Conservation (phyloP, 2,329 filamentous ascomycete genomes). For the Nannizziopsis barbatae region DNA sequence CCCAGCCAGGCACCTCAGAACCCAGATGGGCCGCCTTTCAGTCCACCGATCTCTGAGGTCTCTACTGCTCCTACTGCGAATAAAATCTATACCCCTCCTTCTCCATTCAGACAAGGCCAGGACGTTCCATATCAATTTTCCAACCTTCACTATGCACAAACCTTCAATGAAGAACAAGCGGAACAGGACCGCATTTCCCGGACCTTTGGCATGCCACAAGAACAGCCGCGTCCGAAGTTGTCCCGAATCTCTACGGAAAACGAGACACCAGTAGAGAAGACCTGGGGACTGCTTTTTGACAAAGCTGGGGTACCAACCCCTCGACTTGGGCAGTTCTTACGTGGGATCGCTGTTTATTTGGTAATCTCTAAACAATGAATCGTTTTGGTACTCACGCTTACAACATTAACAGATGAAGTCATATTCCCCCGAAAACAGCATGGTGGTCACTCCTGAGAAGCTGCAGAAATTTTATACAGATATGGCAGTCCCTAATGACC, state of each 20-base stretch:
- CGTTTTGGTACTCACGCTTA: neutral
- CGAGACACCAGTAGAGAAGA: constrained; percentile 53
- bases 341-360: constrained; percentile 62
- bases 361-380: constrained; percentile 33
- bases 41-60: constrained; percentile 30
- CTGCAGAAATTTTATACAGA: constrained; percentile 62
- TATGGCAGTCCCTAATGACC: constrained; percentile 53
- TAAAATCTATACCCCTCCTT: constrained; percentile 45
- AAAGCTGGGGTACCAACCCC: constrained; percentile 54
- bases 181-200: constrained; percentile 20
- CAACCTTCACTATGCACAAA: constrained; percentile 19
- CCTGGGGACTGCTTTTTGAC: constrained; percentile 68
- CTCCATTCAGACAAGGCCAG: constrained; percentile 30
- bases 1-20: constrained; percentile 27
- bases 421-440: constrained; percentile 53
- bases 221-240: constrained; percentile 28
- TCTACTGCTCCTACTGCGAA: neutral
- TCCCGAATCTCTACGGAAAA: constrained; percentile 36
- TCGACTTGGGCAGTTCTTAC: constrained; percentile 58
- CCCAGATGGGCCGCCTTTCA: constrained; percentile 15
- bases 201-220: constrained; percentile 29
- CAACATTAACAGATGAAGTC: constrained; percentile 49
- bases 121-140: constrained; percentile 18
- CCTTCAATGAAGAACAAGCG: constrained; percentile 14
- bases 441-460: constrained; percentile 67